Evolutionary conservation across 352 stramenopile genomes (phyloP), one percentile per base, ranked within the genome.

Genomic region (Phytophthora kernoviae): DNA sequence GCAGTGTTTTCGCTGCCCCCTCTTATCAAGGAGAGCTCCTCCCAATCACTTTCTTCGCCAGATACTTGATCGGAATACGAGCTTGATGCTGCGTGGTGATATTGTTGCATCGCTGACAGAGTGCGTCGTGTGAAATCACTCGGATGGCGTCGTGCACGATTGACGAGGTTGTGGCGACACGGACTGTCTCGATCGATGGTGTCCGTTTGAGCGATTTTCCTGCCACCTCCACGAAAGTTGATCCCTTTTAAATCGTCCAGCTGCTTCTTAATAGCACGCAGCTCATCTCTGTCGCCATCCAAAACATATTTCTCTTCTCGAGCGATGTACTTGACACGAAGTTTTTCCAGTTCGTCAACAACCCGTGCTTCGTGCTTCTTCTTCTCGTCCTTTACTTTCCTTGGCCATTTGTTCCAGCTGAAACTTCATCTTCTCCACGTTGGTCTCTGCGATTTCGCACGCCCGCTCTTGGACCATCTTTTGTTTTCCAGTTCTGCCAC

Each of bases 181-280:
- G 15, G 48, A 24, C 15, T 59, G 32, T 1, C 37, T 51, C 17
- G 60, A 62, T 9, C 18, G 50, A 30, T 59, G 53, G n/a, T 32
- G 26, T 26, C 36, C 59, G 42, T 15, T 12, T 4, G 22, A 58
- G n/a, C 21, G 22, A 37, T 24, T 54, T 44, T 56, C 27, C n/a
- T 49, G 3, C 32, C 18, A 8, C 21, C 20, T 33, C 33, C 17
- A 2, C 59, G 60, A 4, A 84, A 32, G 10, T 79, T 74, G 24
- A 91, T 54, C 11, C 83, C 68, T 12, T n/a, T 82, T 5, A 94
- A 62, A 22, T 90, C 69, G 24, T 94, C 82, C 8, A 94, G 62
- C 47, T 94, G 86, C 46, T 87, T 78, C 59, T 93, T 94, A 58
- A 94, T 94, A 12, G 79, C 82, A 36, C 79, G 70, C 15, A 94